Conservation (phyloP, 257 asterid species). For the Catharanthus roseus region DNA sequence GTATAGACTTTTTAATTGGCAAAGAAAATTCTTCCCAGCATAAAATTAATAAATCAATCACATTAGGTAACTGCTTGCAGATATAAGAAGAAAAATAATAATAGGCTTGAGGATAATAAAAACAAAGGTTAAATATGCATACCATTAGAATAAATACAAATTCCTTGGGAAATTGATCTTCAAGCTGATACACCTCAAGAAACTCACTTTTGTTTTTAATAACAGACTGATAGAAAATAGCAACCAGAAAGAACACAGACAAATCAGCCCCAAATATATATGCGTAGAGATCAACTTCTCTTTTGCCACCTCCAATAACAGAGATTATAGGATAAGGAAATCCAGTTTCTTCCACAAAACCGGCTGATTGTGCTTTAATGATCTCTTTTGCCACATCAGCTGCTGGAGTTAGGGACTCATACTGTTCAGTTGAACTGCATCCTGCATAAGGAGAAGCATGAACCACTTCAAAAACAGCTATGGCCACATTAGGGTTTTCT, state of each 20-base stretch:
- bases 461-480: slow-evolving; percentile 95
- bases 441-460: slow-evolving; percentile 61
- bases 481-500: slow-evolving; percentile 52
- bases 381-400: slow-evolving; percentile 90
- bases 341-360: slow-evolving; percentile 56
- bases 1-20: too few relatives aligned
- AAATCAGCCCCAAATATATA: slow-evolving; percentile 93
- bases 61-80: too few relatives aligned
- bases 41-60: background rate
- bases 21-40: background rate
- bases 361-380: slow-evolving; percentile 47
- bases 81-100: too few relatives aligned
- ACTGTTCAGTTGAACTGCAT: slow-evolving; percentile 53
- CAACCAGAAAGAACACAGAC: slow-evolving; percentile 88
- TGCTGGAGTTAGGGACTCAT: slow-evolving; percentile 92
- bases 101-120: too few relatives aligned
- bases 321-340: slow-evolving; percentile 78
- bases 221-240: slow-evolving; percentile 84
- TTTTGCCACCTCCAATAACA: slow-evolving; percentile 88
- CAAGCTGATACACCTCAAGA: slow-evolving; percentile 96
- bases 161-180: slow-evolving; percentile 97
- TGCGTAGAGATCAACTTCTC: slow-evolving; percentile 96
- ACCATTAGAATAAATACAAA: slow-evolving; percentile 88
- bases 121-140: slow-evolving; percentile 22
- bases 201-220: slow-evolving; percentile 80